These are phyloP conservation scores for Vicia faba DNA, from an alignment of 306 rosid species.

Conservation along the genomic window DNA sequence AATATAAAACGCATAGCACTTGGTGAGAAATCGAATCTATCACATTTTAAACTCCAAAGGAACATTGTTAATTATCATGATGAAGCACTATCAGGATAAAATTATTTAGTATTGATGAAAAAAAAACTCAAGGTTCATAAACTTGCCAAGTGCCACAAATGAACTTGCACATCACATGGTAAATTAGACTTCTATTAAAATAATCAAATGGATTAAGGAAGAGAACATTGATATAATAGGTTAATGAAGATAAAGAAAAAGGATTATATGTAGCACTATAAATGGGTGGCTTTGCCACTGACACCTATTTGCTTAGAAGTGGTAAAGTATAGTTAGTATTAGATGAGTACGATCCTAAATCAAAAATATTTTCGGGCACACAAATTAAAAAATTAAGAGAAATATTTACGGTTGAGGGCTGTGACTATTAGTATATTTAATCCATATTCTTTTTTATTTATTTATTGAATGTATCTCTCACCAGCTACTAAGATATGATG, in stretches of 20 bases:
- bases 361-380: no score
- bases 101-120: not conserved
- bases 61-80: conserved; percentile 27
- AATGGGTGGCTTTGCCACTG: not conserved
- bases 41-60: conserved; percentile 26
- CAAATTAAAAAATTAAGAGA: no score
- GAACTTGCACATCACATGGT: conserved; percentile 32
- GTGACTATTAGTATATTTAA: no score
- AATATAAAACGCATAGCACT: conserved; percentile 27
- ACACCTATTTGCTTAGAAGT: not conserved
- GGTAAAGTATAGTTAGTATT: no score
- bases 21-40: conserved; percentile 33
- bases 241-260: not conserved
- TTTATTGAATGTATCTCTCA: no score
- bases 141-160: conserved; percentile 29
- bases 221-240: not conserved
- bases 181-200: conserved; percentile 13
- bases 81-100: conserved; percentile 31
- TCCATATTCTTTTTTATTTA: no score
- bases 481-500: no score
- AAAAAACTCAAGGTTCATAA: conserved; percentile 24
- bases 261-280: not conserved
- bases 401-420: no score
- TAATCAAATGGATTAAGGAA: not conserved
- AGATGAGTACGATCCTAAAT: no score